A percentile compares a stretch with the other conserved stretches of the same genome.
Evolutionary conservation across 176 grass and related monocot genomes (phyloP).

Genomic region (Rhynchospora tenuis): DNA sequence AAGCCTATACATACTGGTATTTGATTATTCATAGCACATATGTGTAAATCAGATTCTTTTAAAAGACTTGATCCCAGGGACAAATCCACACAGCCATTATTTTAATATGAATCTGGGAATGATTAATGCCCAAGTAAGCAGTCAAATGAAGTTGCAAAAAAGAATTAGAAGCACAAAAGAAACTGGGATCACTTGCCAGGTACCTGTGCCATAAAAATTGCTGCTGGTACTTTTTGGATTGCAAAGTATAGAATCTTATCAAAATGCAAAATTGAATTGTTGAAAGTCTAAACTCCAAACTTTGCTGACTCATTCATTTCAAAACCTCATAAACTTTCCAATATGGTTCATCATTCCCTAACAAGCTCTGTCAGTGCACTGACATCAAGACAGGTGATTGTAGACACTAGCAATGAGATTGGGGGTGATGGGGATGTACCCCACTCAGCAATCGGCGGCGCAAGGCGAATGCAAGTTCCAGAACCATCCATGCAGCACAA

Average conservation of each 20-base stretch:
- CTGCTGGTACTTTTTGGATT: background rate
- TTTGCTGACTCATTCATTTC: background rate
- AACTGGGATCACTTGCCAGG: background rate
- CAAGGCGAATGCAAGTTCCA: constrained; percentile 98
- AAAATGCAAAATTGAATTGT: background rate
- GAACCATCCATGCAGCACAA: constrained; percentile 88
- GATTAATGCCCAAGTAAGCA: background rate
- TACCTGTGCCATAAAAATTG: background rate
- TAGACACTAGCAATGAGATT: constrained; percentile 98
- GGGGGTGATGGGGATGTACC: constrained; percentile 94
- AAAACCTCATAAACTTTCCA: background rate
- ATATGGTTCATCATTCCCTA: constrained; percentile 1
- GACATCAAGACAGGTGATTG: constrained; percentile 92
- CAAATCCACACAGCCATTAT: background rate
- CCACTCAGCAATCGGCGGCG: constrained; percentile 87
- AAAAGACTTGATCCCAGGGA: background rate
- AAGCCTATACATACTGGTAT: background rate
- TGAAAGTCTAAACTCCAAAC: constrained; percentile 3
- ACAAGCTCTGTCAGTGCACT: constrained; percentile 34
- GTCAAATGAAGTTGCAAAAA: background rate
- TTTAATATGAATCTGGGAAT: background rate
- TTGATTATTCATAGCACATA: background rate
- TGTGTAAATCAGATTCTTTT: background rate
- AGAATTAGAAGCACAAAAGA: background rate
- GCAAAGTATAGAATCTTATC: background rate